Conservation (phyloP, 768 basidiomycete genomes). For the Daedaleopsis nitida region DNA sequence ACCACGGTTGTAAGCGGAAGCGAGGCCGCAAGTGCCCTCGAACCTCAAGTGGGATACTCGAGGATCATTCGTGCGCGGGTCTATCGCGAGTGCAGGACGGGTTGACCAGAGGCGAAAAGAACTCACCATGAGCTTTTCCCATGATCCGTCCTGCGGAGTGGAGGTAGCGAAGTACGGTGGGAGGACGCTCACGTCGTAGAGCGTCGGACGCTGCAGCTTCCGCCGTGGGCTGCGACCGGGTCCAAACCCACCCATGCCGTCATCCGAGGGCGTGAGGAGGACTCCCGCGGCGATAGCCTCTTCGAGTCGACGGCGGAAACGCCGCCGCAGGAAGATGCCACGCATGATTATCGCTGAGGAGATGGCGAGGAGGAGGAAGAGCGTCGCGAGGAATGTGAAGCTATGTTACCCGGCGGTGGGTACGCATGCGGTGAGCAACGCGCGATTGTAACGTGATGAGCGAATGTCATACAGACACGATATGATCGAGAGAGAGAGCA, state of each 20-base stretch:
- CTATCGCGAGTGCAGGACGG: not conserved
- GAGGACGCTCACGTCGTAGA: slow-evolving; percentile 49
- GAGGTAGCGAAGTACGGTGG: slow-evolving; percentile 19
- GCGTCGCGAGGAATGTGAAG: slow-evolving; percentile 73
- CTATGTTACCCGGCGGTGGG: slow-evolving; percentile 32
- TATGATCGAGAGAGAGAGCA: not conserved
- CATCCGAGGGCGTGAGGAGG: slow-evolving; percentile 39
- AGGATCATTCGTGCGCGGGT: too few species aligned
- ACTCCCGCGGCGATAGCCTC: slow-evolving; percentile 55
- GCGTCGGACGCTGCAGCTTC: slow-evolving; percentile 48
- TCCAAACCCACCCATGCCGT: slow-evolving; percentile 14
- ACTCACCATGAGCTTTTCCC: slow-evolving; percentile 54
- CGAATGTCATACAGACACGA: not conserved
- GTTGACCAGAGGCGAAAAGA: not conserved
- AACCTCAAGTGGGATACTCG: too few species aligned
- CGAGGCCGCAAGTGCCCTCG: too few species aligned
- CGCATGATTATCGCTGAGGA: slow-evolving; percentile 66
- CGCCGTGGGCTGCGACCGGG: slow-evolving; percentile 41
- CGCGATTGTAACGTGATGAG: too few species aligned
- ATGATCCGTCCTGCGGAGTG: slow-evolving; percentile 35
- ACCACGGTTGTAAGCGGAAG: too few species aligned
- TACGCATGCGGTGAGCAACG: not conserved
- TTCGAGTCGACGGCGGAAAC: slow-evolving; percentile 54
- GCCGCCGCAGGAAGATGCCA: slow-evolving; percentile 60
- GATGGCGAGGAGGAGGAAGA: slow-evolving; percentile 65